Conservation (phyloP, 345 rosid genomes). For the Salix suchowensis region DNA sequence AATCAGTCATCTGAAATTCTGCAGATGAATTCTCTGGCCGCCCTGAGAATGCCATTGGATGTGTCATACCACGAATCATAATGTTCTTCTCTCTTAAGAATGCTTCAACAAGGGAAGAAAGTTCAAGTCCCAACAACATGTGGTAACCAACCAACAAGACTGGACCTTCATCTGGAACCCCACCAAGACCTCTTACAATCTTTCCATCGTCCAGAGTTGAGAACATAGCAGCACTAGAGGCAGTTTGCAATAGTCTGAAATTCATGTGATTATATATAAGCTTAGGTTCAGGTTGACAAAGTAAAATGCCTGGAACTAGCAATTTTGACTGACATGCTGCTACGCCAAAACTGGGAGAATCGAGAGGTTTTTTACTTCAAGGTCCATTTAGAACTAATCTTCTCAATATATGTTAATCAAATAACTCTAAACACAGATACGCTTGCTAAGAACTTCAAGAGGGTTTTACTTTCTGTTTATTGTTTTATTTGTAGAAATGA, state of each 20-base stretch:
- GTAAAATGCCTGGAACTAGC: slow-evolving; percentile 42
- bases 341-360: too few relatives aligned
- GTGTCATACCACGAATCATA: slow-evolving; percentile 57
- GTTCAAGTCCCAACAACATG: slow-evolving; percentile 68
- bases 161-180: slow-evolving; percentile 80
- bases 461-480: too few relatives aligned
- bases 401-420: slow-evolving; percentile 49
- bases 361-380: slow-evolving; percentile 39
- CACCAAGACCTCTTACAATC: slow-evolving; percentile 70
- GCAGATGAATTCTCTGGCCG: slow-evolving; percentile 3
- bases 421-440: too few relatives aligned
- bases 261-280: slow-evolving; percentile 4
- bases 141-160: slow-evolving; percentile 76
- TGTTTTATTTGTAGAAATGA: background rate
- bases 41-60: slow-evolving; percentile 44
- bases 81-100: slow-evolving; percentile 60
- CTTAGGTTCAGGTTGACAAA: slow-evolving; percentile 45
- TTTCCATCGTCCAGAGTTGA: slow-evolving; percentile 73
- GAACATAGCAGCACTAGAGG: slow-evolving; percentile 46
- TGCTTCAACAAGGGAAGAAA: slow-evolving; percentile 46
- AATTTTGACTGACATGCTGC: too few relatives aligned
- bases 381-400: slow-evolving; percentile 19
- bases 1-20: slow-evolving; percentile 38
- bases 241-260: background rate
- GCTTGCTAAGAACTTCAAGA: background rate